Evolutionary conservation across 352 stramenopile species (phyloP).

Genomic region (Blastocystis sp.): DNA sequence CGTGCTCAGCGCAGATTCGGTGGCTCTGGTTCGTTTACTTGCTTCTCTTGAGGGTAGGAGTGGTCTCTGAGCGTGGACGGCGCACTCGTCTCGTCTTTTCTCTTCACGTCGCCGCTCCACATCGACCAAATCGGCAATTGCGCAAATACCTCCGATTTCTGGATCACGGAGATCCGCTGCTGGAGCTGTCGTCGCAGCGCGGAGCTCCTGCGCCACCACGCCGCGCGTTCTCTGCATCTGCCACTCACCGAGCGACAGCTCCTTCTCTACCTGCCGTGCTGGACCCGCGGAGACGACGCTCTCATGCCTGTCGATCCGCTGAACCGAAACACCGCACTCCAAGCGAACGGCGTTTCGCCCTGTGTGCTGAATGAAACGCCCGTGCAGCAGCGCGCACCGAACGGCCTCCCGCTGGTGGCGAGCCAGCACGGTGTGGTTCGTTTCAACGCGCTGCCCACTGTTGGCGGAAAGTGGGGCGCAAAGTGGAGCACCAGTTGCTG

Average conservation of each 20-base stretch:
- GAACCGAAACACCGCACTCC: not conserved
- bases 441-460: not conserved
- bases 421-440: conserved; percentile 2
- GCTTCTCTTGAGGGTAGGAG: not conserved
- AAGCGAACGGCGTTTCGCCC: not conserved
- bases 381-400: not conserved
- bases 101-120: conserved; percentile 9
- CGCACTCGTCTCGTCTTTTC: not conserved
- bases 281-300: not conserved
- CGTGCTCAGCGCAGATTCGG: not conserved
- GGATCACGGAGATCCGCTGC: conserved; percentile 25
- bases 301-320: not conserved
- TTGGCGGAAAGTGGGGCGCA: conserved; percentile 18
- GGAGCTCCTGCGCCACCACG: not conserved
- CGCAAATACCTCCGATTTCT: conserved; percentile 16
- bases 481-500: not conserved
- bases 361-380: not conserved
- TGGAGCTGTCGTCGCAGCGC: not conserved
- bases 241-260: not conserved
- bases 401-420: not conserved
- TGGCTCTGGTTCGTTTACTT: conserved; percentile 9
- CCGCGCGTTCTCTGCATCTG: not conserved
- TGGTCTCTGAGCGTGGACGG: conserved; percentile 12
- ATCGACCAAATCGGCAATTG: conserved; percentile 1
- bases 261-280: conserved; percentile 11